phyloP scores from a whole-genome alignment of 495 filamentous ascomycete species.

The Penicillium goetzii region DNA sequence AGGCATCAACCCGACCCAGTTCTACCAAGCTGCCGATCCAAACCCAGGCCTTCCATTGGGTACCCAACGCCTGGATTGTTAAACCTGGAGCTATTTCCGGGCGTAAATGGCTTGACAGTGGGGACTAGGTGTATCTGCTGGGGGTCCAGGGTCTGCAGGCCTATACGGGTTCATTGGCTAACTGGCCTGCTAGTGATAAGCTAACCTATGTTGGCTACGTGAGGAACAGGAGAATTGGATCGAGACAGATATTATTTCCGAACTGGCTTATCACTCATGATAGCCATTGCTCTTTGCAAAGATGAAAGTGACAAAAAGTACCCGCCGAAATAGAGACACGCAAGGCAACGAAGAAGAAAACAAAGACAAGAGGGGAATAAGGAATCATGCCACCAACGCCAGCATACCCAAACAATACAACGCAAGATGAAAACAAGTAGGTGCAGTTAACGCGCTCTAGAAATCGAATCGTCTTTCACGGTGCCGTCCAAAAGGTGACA shows the following conservation, averaged over 20 bases:
- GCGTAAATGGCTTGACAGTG: slow-evolving; percentile 4
- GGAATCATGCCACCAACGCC: slow-evolving; percentile 38
- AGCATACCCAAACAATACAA: slow-evolving; percentile 24
- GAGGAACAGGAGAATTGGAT: not conserved
- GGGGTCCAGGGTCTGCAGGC: slow-evolving; percentile 2
- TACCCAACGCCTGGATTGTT: slow-evolving; percentile 7
- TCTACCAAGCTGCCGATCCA: not conserved
- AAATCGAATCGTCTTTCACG: slow-evolving; percentile 43
- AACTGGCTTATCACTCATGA: slow-evolving; percentile 8
- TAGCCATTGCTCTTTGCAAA: slow-evolving; percentile 3
- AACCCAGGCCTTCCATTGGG: slow-evolving; percentile 14
- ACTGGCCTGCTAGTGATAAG: not conserved
- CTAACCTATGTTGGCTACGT: not conserved
- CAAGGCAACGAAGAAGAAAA: slow-evolving; percentile 13
- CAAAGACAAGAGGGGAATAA: slow-evolving; percentile 22
- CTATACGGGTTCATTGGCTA: not conserved
- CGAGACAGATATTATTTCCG: slow-evolving; percentile 24
- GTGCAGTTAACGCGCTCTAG: slow-evolving; percentile 56
- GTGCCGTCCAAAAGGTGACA: slow-evolving; percentile 40
- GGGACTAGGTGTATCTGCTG: not conserved
- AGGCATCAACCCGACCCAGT: not conserved
- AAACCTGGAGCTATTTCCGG: not conserved
- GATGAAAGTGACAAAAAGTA: slow-evolving; percentile 18
- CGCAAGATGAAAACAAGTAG: slow-evolving; percentile 27
- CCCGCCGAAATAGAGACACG: slow-evolving; percentile 8